phyloP scores from a whole-genome alignment of 352 stramenopile genomes.

The Peronospora destructor region DNA sequence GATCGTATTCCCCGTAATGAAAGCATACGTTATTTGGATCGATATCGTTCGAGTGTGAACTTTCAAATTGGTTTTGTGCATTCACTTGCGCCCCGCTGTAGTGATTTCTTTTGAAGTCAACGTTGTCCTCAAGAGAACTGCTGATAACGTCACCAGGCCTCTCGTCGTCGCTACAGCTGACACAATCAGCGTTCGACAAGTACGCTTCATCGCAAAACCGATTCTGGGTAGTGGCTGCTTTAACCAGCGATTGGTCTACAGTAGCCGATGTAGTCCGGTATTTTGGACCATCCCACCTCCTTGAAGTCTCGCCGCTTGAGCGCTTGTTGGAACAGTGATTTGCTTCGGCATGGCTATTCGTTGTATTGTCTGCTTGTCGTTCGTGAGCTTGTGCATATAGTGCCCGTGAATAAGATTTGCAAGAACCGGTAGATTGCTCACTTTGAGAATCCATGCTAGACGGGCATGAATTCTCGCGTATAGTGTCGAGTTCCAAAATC shows the following conservation, averaged over 20 bases:
- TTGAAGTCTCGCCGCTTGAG: slow-evolving; percentile 5
- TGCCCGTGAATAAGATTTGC: not conserved
- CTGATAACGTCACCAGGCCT: slow-evolving; percentile 1
- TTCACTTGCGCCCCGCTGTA: slow-evolving; percentile 1
- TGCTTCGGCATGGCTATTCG: not conserved
- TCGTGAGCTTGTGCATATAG: not conserved
- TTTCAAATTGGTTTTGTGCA: not conserved
- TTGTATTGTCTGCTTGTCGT: not conserved
- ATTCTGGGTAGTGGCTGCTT: slow-evolving; percentile 18
- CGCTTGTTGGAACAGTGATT: slow-evolving; percentile 2
- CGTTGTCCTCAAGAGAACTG: not conserved
- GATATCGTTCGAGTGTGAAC: slow-evolving; percentile 5
- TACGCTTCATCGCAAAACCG: slow-evolving; percentile 15
- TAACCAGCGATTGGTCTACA: slow-evolving; percentile 19
- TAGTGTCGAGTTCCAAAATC: slow-evolving; percentile 31
- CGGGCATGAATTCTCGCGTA: slow-evolving; percentile 26
- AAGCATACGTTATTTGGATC: slow-evolving; percentile 9
- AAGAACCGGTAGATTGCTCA: slow-evolving; percentile 4
- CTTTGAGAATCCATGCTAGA: slow-evolving; percentile 17
- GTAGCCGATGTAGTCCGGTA: slow-evolving; percentile 6
- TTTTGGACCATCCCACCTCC: slow-evolving; percentile 7
- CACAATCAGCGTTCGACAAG: slow-evolving; percentile 1
- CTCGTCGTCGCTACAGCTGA: slow-evolving; percentile 2
- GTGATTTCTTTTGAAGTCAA: slow-evolving; percentile 4
- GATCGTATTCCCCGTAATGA: slow-evolving; percentile 7